phyloP scores from a whole-genome alignment of 805 yeast species.

The Myxozyma mucilagina region DNA sequence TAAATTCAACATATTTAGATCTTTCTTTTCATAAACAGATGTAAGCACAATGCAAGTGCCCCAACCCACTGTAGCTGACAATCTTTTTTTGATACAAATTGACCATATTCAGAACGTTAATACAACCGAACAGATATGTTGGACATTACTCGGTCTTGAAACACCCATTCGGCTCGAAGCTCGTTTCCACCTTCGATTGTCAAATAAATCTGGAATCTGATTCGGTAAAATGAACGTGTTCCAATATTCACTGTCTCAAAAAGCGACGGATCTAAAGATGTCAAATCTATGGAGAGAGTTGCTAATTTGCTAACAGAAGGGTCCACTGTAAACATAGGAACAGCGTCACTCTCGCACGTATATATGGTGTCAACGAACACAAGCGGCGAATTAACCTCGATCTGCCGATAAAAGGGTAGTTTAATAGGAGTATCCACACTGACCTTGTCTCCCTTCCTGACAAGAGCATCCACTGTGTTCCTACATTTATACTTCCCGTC shows the following conservation, averaged over 20 bases:
- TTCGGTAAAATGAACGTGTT: slow-evolving; percentile 7
- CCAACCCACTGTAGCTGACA: too few species aligned
- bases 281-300: slow-evolving; percentile 16
- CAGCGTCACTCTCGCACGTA: slow-evolving; percentile 15
- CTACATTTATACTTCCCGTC: slow-evolving; percentile 21
- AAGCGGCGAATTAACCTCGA: neutral
- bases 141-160: slow-evolving; percentile 14
- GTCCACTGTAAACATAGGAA: slow-evolving; percentile 14
- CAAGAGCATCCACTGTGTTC: slow-evolving; percentile 14
- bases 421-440: slow-evolving; percentile 9
- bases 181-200: slow-evolving; percentile 29
- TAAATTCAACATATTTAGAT: neutral
- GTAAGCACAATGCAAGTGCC: too few species aligned
- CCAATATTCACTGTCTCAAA: neutral
- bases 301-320: slow-evolving; percentile 8
- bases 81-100: too few species aligned
- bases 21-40: neutral
- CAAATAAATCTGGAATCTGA: slow-evolving; percentile 15
- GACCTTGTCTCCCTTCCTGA: slow-evolving; percentile 18
- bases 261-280: slow-evolving; percentile 1
- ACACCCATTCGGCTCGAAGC: slow-evolving; percentile 22
- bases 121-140: slow-evolving; percentile 15
- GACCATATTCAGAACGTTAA: neutral
- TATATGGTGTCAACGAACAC: slow-evolving; percentile 21
- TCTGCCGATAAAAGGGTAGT: slow-evolving; percentile 12